Conservation (phyloP, 2,329 filamentous ascomycete genomes). For the Ophiosphaerella korrae region DNA sequence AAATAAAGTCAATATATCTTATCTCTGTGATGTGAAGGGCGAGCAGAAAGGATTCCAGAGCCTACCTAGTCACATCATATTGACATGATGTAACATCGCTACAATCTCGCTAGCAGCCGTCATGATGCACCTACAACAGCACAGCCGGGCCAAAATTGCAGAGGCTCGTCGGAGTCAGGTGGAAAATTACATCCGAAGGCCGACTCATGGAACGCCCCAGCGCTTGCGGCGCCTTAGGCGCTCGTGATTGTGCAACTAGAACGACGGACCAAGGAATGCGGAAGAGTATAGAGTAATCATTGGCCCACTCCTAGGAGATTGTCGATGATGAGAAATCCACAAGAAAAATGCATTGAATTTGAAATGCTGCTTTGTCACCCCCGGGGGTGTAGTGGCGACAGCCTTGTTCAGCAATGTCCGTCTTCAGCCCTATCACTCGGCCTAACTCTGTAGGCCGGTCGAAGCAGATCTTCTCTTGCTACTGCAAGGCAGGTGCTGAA, state of each 20-base stretch:
- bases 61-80: background rate
- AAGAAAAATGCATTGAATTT: background rate
- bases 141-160: background rate
- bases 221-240: background rate
- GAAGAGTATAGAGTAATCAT: background rate
- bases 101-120: conserved; percentile 1
- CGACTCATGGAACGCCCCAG: background rate
- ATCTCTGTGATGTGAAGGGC: conserved; percentile 1
- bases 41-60: background rate
- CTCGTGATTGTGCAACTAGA: too few relatives aligned
- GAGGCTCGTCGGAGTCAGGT: background rate
- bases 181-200: background rate
- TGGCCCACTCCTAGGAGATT: background rate
- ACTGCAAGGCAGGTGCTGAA: conserved; percentile 9
- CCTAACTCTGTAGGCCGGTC: conserved; percentile 4
- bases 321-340: conserved; percentile 2
- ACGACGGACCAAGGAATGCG: background rate
- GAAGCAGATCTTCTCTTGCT: background rate
- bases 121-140: background rate
- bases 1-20: background rate
- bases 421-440: conserved; percentile 11
- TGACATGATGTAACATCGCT: background rate
- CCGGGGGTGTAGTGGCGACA: conserved; percentile 6
- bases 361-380: conserved; percentile 13
- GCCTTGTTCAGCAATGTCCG: conserved; percentile 16